A percentile compares a stretch with the other conserved stretches of the same genome.
Conservation (phyloP, 2,329 filamentous ascomycete species). For the Ascochyta viciae-villosae region DNA sequence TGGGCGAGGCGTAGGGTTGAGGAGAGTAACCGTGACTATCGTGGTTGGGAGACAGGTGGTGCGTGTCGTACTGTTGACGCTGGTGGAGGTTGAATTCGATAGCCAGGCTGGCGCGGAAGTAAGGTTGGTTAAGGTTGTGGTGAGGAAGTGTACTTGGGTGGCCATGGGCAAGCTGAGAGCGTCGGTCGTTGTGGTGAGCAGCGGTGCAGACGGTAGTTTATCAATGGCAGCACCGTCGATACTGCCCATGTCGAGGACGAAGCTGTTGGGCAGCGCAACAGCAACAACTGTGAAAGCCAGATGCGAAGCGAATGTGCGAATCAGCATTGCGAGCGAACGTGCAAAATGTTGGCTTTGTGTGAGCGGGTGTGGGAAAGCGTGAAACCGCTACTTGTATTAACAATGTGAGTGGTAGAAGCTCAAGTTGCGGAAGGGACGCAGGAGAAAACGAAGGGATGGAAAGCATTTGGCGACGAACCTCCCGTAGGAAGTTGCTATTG, state of each 20-base stretch:
- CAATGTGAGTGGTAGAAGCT: background rate
- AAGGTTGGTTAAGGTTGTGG: too few species aligned
- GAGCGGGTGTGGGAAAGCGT: background rate
- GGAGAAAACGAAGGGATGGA: background rate
- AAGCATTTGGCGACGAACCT: too few species aligned
- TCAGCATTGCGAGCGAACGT: conserved; percentile 5
- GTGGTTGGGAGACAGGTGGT: conserved; percentile 2
- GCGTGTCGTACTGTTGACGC: background rate
- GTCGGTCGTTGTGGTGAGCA: background rate
- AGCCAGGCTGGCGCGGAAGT: background rate
- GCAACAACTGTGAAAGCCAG: background rate
- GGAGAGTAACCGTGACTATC: background rate
- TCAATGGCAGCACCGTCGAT: background rate
- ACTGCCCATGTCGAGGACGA: conserved; percentile 4
- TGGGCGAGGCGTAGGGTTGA: background rate
- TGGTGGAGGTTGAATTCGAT: background rate
- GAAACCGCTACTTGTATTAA: background rate
- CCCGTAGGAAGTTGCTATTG: background rate
- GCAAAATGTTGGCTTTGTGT: background rate
- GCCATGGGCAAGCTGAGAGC: background rate
- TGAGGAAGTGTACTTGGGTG: background rate
- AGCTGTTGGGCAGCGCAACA: background rate
- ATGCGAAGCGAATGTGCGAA: background rate
- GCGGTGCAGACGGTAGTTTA: background rate
- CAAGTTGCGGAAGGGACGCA: background rate